Percentiles rank a stretch among this genome's conserved stretches.
Evolutionary conservation across 2,329 filamentous ascomycete genomes (phyloP).

Genomic region (Drechmeria coniospora): DNA sequence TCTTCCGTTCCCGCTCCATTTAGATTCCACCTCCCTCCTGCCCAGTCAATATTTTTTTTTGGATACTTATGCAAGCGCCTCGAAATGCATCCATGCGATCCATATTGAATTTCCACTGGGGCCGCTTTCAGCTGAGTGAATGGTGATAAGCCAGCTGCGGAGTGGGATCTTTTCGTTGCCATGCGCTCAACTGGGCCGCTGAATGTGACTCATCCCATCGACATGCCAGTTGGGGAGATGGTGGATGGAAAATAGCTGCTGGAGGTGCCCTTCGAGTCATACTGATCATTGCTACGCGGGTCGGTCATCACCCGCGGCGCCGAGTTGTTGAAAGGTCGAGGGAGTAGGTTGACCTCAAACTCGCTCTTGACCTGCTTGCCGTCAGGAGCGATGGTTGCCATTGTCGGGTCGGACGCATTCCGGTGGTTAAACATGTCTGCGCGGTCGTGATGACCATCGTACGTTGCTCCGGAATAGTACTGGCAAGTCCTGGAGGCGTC

Average conservation of each 20-base stretch:
- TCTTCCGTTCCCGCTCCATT: too few relatives aligned
- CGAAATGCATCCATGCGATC: slow-evolving; percentile 1
- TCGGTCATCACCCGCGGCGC: slow-evolving; percentile 16
- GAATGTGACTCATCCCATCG: slow-evolving; percentile 12
- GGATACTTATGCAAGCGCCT: slow-evolving; percentile 2
- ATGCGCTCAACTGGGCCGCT: neutral
- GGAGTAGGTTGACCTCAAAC: slow-evolving; percentile 27
- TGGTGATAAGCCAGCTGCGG: too few relatives aligned
- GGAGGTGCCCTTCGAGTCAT: slow-evolving; percentile 36
- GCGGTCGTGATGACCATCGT: slow-evolving; percentile 25
- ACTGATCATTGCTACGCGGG: slow-evolving; percentile 27
- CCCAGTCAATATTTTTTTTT: too few relatives aligned
- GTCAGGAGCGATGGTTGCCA: slow-evolving; percentile 16
- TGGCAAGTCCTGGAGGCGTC: slow-evolving; percentile 35
- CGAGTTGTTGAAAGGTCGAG: slow-evolving; percentile 26
- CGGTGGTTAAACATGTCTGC: slow-evolving; percentile 35
- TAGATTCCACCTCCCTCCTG: too few relatives aligned
- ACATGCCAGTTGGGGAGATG: slow-evolving; percentile 30
- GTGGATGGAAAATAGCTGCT: slow-evolving; percentile 38
- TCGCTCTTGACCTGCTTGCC: slow-evolving; percentile 36
- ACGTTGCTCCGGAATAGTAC: slow-evolving; percentile 36
- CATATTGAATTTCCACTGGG: neutral
- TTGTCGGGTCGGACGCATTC: slow-evolving; percentile 17
- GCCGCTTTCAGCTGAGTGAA: neutral
- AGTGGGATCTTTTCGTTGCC: neutral